A percentile compares a stretch with the other conserved stretches of the same genome.
Evolutionary conservation across 768 basidiomycete genomes (phyloP).

Genomic region (Boletus insuetus): DNA sequence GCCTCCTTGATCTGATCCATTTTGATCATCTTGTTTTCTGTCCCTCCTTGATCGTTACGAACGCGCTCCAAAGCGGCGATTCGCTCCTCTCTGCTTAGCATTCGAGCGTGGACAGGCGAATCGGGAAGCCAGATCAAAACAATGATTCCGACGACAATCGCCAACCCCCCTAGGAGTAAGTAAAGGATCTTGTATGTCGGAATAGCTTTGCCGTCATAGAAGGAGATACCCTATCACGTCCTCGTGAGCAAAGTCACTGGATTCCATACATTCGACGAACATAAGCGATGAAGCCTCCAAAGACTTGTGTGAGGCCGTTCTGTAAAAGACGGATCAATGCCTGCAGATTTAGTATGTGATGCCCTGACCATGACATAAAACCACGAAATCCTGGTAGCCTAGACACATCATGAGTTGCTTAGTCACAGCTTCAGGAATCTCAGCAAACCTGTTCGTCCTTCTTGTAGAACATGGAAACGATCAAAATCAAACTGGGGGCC

Average conservation of each 20-base stretch:
- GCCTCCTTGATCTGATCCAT: conserved; percentile 57
- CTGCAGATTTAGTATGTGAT: neutral
- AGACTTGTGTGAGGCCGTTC: conserved; percentile 59
- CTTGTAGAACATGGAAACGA: conserved; percentile 63
- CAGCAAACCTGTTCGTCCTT: conserved; percentile 55
- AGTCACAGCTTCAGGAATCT: neutral
- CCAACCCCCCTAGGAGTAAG: conserved; percentile 56
- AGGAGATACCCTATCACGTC: conserved; percentile 49
- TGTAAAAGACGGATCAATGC: conserved; percentile 18
- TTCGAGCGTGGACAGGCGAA: conserved; percentile 57
- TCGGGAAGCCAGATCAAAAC: conserved; percentile 64
- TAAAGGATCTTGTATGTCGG: conserved; percentile 64
- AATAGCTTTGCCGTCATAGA: conserved; percentile 44
- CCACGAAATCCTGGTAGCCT: conserved; percentile 59
- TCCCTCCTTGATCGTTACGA: conserved; percentile 64
- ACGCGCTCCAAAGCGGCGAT: conserved; percentile 64
- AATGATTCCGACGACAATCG: conserved; percentile 53
- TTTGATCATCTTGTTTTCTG: conserved; percentile 58
- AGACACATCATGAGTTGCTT: conserved; percentile 1
- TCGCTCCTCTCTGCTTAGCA: conserved; percentile 56
- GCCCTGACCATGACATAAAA: conserved; percentile 61
- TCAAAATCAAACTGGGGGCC: conserved; percentile 41
- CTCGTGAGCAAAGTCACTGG: neutral
- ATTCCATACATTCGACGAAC: conserved; percentile 30
- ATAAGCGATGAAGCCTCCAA: conserved; percentile 65